Evolutionary conservation across 768 basidiomycete species (phyloP).

Genomic region (Lactarius evosmus): DNA sequence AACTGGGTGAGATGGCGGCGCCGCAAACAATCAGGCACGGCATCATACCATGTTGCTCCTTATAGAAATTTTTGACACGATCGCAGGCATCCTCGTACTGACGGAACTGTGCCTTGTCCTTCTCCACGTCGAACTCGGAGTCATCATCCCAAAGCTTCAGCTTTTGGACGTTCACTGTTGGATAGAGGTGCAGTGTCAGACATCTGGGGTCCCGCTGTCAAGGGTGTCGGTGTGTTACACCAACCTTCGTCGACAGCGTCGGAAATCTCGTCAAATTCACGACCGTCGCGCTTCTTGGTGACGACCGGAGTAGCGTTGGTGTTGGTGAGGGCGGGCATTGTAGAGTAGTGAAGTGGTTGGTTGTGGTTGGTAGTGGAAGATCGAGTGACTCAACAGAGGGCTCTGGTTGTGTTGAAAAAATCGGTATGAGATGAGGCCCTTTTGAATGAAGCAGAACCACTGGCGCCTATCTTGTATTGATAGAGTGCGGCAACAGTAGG

Average conservation of each 20-base stretch:
- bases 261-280: constrained; percentile 42
- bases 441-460: constrained; percentile 11
- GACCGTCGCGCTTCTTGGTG: constrained; percentile 30
- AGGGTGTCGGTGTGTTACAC: constrained; percentile 26
- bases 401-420: constrained; percentile 10
- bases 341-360: not conserved
- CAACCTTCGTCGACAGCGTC: constrained; percentile 50
- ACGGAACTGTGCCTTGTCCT: constrained; percentile 67
- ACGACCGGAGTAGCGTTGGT: not conserved
- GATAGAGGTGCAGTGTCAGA: not conserved
- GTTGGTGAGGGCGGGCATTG: constrained; percentile 23
- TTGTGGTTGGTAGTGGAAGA: not conserved
- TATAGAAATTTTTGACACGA: constrained; percentile 74
- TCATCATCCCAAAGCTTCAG: constrained; percentile 54
- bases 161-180: constrained; percentile 65
- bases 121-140: constrained; percentile 55
- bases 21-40: constrained; percentile 12
- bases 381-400: constrained; percentile 9
- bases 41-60: constrained; percentile 66
- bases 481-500: constrained; percentile 1
- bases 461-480: constrained; percentile 22
- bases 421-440: constrained; percentile 2
- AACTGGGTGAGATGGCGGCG: constrained; percentile 8
- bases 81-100: constrained; percentile 75
- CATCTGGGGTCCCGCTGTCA: not conserved